Percentiles rank a stretch among this genome's conserved stretches.
phyloP scores from a whole-genome alignment of 805 yeast species.

The Saccharomycopsis sp. region DNA sequence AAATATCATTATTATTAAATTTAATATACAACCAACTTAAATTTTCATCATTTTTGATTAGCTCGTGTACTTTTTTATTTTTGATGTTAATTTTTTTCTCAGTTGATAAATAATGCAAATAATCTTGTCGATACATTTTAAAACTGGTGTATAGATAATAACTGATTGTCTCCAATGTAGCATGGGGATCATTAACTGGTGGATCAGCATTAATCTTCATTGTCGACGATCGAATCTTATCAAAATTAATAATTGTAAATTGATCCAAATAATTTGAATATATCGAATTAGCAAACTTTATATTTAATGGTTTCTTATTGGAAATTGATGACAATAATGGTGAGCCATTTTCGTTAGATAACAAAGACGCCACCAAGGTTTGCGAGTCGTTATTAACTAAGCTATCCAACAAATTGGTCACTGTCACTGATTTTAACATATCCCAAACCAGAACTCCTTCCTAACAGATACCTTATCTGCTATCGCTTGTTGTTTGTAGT shows the following conservation, averaged over 20 bases:
- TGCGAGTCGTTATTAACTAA: conserved; percentile 6
- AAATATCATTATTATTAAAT: conserved; percentile 13
- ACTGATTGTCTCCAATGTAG: conserved; percentile 8
- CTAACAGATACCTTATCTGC: too few relatives aligned
- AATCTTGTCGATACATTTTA: conserved; percentile 12
- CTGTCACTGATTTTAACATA: conserved; percentile 16
- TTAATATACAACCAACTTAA: conserved; percentile 17
- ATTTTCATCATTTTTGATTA: background rate
- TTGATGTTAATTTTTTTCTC: background rate
- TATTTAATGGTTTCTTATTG: conserved; percentile 1
- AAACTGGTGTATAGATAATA: conserved; percentile 15
- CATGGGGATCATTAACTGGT: conserved; percentile 5
- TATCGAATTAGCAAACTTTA: conserved; percentile 1
- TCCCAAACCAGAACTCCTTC: too few relatives aligned
- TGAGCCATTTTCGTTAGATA: conserved; percentile 15
- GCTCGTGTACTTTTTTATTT: background rate
- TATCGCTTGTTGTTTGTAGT: too few relatives aligned
- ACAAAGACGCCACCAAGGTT: conserved; percentile 9
- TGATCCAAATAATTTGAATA: conserved; percentile 17
- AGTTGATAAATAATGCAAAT: background rate
- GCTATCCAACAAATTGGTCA: conserved; percentile 9
- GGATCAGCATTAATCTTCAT: background rate
- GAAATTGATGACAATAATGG: conserved; percentile 15
- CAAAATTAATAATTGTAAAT: conserved; percentile 16
- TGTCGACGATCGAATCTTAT: conserved; percentile 6